These are phyloP conservation scores for Usnea hakonensis DNA, from an alignment of 495 filamentous ascomycete genomes.

Conservation along the genomic window DNA sequence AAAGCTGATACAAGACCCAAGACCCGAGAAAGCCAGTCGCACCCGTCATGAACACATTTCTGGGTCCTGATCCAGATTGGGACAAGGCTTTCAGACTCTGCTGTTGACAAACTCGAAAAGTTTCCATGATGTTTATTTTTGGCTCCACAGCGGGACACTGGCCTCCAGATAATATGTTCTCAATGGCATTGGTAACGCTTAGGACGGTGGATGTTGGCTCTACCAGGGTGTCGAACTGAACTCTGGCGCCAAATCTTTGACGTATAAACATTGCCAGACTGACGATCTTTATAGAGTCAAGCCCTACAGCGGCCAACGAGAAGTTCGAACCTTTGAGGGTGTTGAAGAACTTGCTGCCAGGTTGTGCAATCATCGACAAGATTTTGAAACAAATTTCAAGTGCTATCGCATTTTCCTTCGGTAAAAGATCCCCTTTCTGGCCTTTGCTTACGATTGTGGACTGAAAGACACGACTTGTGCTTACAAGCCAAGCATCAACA, in stretches of 20 bases:
- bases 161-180: constrained; percentile 7
- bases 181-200: constrained; percentile 20
- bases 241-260: constrained; percentile 23
- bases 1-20: constrained; percentile 24
- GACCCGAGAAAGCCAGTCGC: constrained; percentile 32
- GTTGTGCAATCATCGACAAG: constrained; percentile 19
- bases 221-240: constrained; percentile 23
- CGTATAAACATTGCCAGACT: constrained; percentile 27
- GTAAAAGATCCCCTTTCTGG: constrained; percentile 3
- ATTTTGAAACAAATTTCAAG: constrained; percentile 24
- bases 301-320: constrained; percentile 21
- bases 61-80: background rate
- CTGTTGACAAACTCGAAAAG: background rate
- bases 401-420: constrained; percentile 18
- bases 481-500: constrained; percentile 24
- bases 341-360: constrained; percentile 12
- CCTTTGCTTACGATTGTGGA: background rate
- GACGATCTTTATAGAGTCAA: constrained; percentile 34
- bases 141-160: constrained; percentile 1
- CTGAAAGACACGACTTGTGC: constrained; percentile 17
- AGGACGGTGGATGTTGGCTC: constrained; percentile 25
- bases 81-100: background rate
- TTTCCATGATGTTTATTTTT: constrained; percentile 4
- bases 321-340: constrained; percentile 25
- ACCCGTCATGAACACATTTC: constrained; percentile 26